Percentiles rank a stretch among this genome's conserved stretches.
phyloP scores from a whole-genome alignment of 768 basidiomycete genomes.

The Lactarius hengduanensis region DNA sequence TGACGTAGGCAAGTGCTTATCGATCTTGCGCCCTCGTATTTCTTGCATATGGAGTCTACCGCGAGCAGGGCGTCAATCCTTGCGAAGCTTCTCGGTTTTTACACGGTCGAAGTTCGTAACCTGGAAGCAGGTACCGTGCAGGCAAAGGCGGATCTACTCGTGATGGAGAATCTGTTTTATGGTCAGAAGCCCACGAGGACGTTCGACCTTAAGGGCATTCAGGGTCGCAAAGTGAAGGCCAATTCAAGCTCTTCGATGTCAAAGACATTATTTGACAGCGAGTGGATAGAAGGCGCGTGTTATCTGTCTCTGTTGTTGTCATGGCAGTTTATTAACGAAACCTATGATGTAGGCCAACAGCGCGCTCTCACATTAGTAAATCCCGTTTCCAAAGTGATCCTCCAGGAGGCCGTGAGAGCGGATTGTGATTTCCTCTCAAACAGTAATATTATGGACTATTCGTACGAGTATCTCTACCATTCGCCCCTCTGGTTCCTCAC shows the following conservation, averaged over 20 bases:
- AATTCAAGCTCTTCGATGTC: constrained; percentile 39
- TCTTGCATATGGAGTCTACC: constrained; percentile 72
- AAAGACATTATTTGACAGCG: constrained; percentile 73
- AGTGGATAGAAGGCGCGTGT: constrained; percentile 72
- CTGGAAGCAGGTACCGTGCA: constrained; percentile 63
- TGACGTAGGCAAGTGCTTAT: constrained; percentile 65
- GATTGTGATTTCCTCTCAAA: constrained; percentile 73
- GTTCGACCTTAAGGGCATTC: constrained; percentile 84
- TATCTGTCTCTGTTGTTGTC: not conserved
- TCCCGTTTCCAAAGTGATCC: constrained; percentile 70
- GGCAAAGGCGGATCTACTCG: constrained; percentile 69
- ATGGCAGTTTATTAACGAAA: not conserved
- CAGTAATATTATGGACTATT: constrained; percentile 88
- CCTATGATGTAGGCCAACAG: constrained; percentile 52
- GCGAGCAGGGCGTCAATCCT: constrained; percentile 64
- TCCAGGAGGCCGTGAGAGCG: constrained; percentile 62
- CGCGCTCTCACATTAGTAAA: constrained; percentile 61
- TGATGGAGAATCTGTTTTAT: constrained; percentile 87
- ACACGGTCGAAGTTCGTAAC: constrained; percentile 74
- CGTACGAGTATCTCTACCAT: constrained; percentile 45
- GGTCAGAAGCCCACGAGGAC: constrained; percentile 62
- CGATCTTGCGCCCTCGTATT: constrained; percentile 76
- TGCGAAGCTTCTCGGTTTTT: constrained; percentile 80
- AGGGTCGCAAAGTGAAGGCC: constrained; percentile 66
- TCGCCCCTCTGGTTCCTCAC: not conserved